Percentiles rank a stretch among this genome's conserved stretches.
These are phyloP conservation scores for Zostera marina DNA, from an alignment of 116 monocot species.

Conservation along the genomic window DNA sequence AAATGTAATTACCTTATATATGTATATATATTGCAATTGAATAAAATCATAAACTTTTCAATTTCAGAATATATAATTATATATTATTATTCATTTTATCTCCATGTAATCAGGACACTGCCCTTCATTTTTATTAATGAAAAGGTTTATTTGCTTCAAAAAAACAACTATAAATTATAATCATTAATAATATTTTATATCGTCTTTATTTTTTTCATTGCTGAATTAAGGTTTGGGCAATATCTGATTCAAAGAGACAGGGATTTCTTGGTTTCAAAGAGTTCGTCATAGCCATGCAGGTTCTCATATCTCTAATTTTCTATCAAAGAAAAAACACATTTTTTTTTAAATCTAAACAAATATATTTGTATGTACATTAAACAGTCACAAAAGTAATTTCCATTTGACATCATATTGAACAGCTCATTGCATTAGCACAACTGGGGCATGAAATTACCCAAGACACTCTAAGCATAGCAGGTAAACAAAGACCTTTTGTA, in stretches of 20 bases:
- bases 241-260: conserved; percentile 81
- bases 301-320: conserved; percentile 4
- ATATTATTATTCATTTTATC: too few relatives aligned
- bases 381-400: too few relatives aligned
- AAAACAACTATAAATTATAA: background rate
- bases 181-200: background rate
- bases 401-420: background rate
- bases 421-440: conserved; percentile 73
- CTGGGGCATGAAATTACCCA: conserved; percentile 51
- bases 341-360: background rate
- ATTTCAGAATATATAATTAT: too few relatives aligned
- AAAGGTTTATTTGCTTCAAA: too few relatives aligned
- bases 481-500: conserved; percentile 10
- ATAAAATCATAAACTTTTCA: too few relatives aligned
- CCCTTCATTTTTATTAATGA: too few relatives aligned
- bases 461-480: conserved; percentile 29
- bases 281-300: conserved; percentile 88
- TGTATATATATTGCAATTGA: too few relatives aligned
- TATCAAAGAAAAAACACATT: background rate
- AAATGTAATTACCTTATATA: too few relatives aligned
- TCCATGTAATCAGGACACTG: too few relatives aligned
- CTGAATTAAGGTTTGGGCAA: conserved; percentile 62
- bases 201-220: background rate
- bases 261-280: conserved; percentile 76
- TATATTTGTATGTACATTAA: conserved; percentile 1